Evolutionary conservation across 257 asterid genomes (phyloP).

Genomic region (Ajuga chamaepitys): DNA sequence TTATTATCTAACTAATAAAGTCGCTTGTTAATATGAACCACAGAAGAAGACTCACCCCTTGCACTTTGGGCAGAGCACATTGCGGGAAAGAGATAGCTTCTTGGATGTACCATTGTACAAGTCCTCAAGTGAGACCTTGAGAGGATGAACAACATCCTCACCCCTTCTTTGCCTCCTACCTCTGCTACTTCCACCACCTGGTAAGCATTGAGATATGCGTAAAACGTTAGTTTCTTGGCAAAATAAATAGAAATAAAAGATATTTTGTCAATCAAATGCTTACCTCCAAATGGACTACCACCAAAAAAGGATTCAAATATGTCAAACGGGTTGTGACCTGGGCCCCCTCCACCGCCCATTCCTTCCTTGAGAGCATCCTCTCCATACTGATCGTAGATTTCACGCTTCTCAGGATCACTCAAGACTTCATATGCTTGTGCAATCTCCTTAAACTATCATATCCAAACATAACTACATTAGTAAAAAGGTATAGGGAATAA

Average conservation of each 20-base stretch:
- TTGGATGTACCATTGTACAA: constrained; percentile 78
- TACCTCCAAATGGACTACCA: constrained; percentile 79
- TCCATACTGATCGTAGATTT: constrained; percentile 83
- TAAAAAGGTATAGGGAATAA: background rate
- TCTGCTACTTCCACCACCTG: constrained; percentile 89
- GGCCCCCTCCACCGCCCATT: constrained; percentile 77
- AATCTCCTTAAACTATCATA: constrained; percentile 68
- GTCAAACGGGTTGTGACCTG: constrained; percentile 72
- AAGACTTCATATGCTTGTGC: constrained; percentile 85
- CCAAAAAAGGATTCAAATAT: constrained; percentile 74
- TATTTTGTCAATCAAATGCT: background rate
- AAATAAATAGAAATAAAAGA: background rate
- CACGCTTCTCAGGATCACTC: constrained; percentile 81
- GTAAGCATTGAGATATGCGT: background rate
- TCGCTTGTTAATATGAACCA: background rate
- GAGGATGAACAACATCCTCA: constrained; percentile 86
- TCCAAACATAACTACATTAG: background rate
- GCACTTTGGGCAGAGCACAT: constrained; percentile 71
- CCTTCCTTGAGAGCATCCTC: constrained; percentile 95
- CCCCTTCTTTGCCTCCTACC: constrained; percentile 92
- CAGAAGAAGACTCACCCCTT: constrained; percentile 53
- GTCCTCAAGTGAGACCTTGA: constrained; percentile 88
- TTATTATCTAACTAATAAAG: background rate
- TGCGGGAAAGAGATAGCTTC: constrained; percentile 86
- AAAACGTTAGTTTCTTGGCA: background rate